Base-by-base conservation (phyloP, 805 yeast genomes). In the Lipomyces anomalus region DNA sequence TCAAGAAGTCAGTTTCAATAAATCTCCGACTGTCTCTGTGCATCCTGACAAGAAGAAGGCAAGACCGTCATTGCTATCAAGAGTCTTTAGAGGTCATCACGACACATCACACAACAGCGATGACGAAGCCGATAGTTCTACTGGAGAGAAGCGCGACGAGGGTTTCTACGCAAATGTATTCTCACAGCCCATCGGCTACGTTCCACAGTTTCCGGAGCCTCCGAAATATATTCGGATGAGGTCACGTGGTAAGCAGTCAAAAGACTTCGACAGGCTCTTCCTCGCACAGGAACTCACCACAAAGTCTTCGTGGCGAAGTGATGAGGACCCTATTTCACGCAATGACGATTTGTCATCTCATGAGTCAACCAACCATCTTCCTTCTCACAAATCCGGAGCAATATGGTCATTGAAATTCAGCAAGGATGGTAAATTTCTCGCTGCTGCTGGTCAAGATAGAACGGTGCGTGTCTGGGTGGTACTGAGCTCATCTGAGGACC, bases 381-480 rank as follows among this genome's bases (percentile, higher is more conserved):
- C 58, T 52, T 24, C 37, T 36, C 52, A 58, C 18, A 47, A 44
- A 24, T 39, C 47, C 22, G 63, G 67, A 37, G 84, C 92, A 11
- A 71, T 84, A n/a, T 85, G 88, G 75, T 75, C 78, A 6, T 68
- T 83, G 68, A 75, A 78, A 56, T 89, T 89, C 64, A 79, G 84
- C 46, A 63, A 64, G 9, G 95, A 89, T 64, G 97, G 97, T 7
- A 80, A 78, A 62, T 86, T 73, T 61, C 64, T 89, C 57, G 95
- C 95, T 0, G 76, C 84, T 1, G 95, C 90, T 0, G 94, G 95
- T 17, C 78, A 84, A 55, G 88, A 84, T 59, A 73, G 82, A 2
- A 63, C 71, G 1, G 71, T 89, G 11, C 69, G 79, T 42, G 67
- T 88, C 3, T 88, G 95, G 92, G 80, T 84, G 61, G 94, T 85